phyloP scores from a whole-genome alignment of 164 flowering plant species.

The Liriodendron chinense region DNA sequence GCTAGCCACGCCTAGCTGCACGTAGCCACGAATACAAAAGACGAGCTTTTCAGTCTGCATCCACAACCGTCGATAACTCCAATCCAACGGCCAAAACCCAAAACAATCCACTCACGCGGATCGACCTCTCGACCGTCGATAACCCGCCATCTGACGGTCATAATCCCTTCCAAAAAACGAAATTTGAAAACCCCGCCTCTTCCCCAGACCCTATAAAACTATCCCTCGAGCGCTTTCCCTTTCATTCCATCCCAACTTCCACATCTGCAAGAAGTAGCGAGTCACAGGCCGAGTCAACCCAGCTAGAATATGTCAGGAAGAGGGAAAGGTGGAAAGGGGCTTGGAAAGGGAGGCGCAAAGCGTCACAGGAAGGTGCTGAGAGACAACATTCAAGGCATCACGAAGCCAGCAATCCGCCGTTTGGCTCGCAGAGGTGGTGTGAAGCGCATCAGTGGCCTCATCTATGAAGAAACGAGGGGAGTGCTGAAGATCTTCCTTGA shows the following conservation, averaged over 20 bases:
- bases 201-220: background rate
- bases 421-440: conserved; percentile 18
- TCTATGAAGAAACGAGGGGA: conserved; percentile 21
- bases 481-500: conserved; percentile 22
- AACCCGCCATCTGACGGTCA: conserved; percentile 6
- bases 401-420: conserved; percentile 19
- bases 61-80: background rate
- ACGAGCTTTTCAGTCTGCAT: background rate
- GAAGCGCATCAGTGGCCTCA: conserved; percentile 19
- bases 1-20: no score
- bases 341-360: conserved; percentile 21
- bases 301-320: conserved; percentile 15
- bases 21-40: background rate
- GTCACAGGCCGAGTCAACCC: background rate
- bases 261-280: background rate
- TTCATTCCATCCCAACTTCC: background rate
- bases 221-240: background rate
- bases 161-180: background rate
- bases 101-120: conserved; percentile 7
- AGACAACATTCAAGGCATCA: conserved; percentile 20
- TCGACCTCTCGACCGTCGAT: conserved; percentile 14
- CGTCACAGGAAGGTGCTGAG: conserved; percentile 17
- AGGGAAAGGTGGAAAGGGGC: conserved; percentile 21
- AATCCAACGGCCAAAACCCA: conserved; percentile 1
- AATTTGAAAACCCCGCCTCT: background rate